Evolutionary conservation across 306 rosid genomes (phyloP).

Genomic region (Cucurbita maxima): DNA sequence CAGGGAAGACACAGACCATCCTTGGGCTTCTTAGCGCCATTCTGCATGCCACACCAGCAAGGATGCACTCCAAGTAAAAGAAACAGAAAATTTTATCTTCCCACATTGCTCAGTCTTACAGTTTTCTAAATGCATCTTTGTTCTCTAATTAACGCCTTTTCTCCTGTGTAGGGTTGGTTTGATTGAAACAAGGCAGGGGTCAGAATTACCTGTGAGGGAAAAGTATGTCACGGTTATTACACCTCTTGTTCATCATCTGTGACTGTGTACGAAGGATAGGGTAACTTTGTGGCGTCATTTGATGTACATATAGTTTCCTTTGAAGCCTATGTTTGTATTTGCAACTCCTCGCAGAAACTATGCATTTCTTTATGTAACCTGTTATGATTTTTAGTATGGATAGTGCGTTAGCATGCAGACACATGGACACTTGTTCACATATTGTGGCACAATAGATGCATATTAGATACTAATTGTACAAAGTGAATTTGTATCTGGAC

Average conservation of each 20-base stretch:
- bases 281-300: background rate
- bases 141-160: background rate
- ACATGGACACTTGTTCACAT: background rate
- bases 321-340: background rate
- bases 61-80: constrained; percentile 60
- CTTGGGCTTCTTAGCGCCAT: constrained; percentile 87
- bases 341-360: background rate
- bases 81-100: background rate
- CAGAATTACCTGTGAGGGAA: constrained; percentile 41
- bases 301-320: background rate
- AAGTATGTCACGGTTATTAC: constrained; percentile 34
- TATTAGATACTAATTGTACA: background rate
- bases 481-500: background rate
- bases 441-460: background rate
- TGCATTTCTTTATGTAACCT: background rate
- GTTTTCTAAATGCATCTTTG: background rate
- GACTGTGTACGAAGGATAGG: background rate
- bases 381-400: background rate
- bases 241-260: constrained; percentile 7
- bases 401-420: background rate
- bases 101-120: background rate
- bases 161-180: constrained; percentile 31
- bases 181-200: constrained; percentile 37
- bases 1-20: constrained; percentile 93
- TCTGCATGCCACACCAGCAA: constrained; percentile 84